A percentile compares a stretch with the other conserved stretches of the same genome.
phyloP scores from a whole-genome alignment of 352 stramenopile genomes.

The Pythium rhizo-oryzae region DNA sequence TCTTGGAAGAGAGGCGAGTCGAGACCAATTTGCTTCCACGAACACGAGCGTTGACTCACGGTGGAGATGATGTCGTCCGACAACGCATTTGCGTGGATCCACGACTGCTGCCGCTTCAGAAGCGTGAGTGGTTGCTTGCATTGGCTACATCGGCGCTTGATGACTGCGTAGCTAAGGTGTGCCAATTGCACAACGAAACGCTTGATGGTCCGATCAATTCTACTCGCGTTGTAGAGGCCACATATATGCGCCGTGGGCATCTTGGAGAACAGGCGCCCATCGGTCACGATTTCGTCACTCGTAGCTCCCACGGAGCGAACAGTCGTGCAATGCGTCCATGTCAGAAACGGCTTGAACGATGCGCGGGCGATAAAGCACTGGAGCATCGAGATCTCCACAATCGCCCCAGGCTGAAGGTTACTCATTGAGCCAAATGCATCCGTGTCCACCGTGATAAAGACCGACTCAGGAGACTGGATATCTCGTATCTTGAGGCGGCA shows the following conservation, averaged over 20 bases:
- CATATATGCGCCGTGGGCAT: slow-evolving; percentile 49
- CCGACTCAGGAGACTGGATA: slow-evolving; percentile 40
- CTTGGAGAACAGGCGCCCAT: slow-evolving; percentile 40
- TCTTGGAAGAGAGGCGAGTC: slow-evolving; percentile 35
- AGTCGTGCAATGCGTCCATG: slow-evolving; percentile 41
- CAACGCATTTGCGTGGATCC: slow-evolving; percentile 35
- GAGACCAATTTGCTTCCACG: slow-evolving; percentile 40
- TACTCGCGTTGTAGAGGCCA: slow-evolving; percentile 42
- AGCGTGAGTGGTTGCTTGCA: slow-evolving; percentile 58
- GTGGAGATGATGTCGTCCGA: background rate
- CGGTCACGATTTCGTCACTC: background rate
- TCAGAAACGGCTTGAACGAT: slow-evolving; percentile 67
- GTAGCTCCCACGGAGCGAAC: background rate
- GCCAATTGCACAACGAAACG: slow-evolving; percentile 65
- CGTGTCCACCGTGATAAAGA: slow-evolving; percentile 53
- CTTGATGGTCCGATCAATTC: slow-evolving; percentile 55
- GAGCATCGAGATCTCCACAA: slow-evolving; percentile 61
- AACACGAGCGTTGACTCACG: slow-evolving; percentile 1
- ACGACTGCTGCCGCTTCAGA: slow-evolving; percentile 44
- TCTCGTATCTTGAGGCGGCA: slow-evolving; percentile 45
- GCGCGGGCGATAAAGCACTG: slow-evolving; percentile 58
- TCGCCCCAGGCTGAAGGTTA: slow-evolving; percentile 29
- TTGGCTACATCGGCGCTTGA: slow-evolving; percentile 67
- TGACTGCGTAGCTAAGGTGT: slow-evolving; percentile 74
- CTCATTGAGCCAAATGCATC: slow-evolving; percentile 44